Conservation (phyloP, 441 rosid species). For the Croton laevigatus region DNA sequence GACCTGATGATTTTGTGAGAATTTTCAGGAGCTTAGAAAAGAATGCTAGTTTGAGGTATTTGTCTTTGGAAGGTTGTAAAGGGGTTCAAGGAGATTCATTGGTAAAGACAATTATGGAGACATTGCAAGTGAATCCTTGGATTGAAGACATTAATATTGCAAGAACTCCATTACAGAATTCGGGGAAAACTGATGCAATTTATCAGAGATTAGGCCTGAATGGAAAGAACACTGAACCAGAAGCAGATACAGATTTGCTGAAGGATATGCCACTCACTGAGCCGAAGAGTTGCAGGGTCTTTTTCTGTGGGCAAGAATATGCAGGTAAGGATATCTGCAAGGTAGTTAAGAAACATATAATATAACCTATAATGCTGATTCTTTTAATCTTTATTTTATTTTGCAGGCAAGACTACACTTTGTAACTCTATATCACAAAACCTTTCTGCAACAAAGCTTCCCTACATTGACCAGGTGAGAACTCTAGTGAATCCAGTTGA, state of each 20-base stretch:
- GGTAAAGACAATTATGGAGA: slow-evolving; percentile 64
- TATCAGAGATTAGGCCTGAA: slow-evolving; percentile 77
- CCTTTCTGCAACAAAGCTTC: slow-evolving; percentile 63
- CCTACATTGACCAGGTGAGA: slow-evolving; percentile 78
- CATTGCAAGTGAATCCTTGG: slow-evolving; percentile 81
- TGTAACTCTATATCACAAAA: slow-evolving; percentile 70
- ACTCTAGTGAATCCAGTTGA: slow-evolving; percentile 79
- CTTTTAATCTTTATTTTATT: neutral
- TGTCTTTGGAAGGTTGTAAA: slow-evolving; percentile 85
- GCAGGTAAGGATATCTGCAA: slow-evolving; percentile 46
- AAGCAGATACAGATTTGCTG: slow-evolving; percentile 55
- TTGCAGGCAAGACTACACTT: slow-evolving; percentile 74
- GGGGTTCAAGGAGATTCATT: slow-evolving; percentile 74
- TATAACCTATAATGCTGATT: neutral
- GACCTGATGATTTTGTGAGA: slow-evolving; percentile 64
- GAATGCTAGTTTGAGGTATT: slow-evolving; percentile 65
- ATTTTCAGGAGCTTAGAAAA: slow-evolving; percentile 69
- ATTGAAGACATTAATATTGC: slow-evolving; percentile 80
- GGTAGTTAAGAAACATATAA: neutral
- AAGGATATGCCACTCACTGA: slow-evolving; percentile 86
- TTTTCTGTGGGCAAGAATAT: slow-evolving; percentile 94
- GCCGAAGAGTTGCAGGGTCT: slow-evolving; percentile 78
- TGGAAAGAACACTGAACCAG: slow-evolving; percentile 45
- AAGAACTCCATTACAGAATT: slow-evolving; percentile 66
- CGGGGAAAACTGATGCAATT: slow-evolving; percentile 69